Evolutionary conservation across 2,329 filamentous ascomycete genomes (phyloP), one percentile per base, ranked within the genome.

Genomic region (Exophiala viscosa): DNA sequence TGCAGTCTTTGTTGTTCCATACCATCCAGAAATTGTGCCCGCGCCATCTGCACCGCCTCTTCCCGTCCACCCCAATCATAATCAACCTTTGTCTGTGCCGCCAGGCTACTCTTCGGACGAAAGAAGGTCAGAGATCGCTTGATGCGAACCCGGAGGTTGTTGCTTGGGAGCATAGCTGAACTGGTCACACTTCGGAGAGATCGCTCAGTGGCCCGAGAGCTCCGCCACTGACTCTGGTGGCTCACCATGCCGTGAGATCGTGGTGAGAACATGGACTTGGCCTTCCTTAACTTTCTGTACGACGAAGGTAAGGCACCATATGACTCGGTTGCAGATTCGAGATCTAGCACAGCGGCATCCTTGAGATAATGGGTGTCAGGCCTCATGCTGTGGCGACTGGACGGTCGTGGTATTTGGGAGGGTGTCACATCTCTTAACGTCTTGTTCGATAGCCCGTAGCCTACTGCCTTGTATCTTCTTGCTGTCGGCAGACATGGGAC

Each of bases 231-330:
- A 11, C 23, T 45, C 1, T 50, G 40, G 15, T 40, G 33, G 17
- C 42, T 36, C 13, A 13, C 14, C 28, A 32, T 8, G 5, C 15
- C 33, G 9, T 42, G 36, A 13, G 23, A 32, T 11, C 68, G 65
- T 2, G 73, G 69, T 5, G 68, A 68, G 49, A 75, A 74, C 72
- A 76, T 73, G n/a, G 75, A 77, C 52, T 69, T 73, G 6, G 74
- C 67, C 57, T 73, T 76, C 31, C 72, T 71, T 28, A 77, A 65
- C 45, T 67, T 71, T 18, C 73, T 69, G 55, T 74, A 76, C 1
- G 74, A 76, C 3, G 74, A 77, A 20, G 74, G 73, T 40, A 67
- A 56, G 14, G 71, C 71, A 31, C 69, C 64, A 40, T 70, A 66
- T 45, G 57, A 59, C 52, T 61, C 57, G 5, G 14, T 31, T 11